Percentiles rank a stretch among this genome's conserved stretches.
Evolutionary conservation across 805 yeast species (phyloP).

Genomic region (Candida hungchunana): DNA sequence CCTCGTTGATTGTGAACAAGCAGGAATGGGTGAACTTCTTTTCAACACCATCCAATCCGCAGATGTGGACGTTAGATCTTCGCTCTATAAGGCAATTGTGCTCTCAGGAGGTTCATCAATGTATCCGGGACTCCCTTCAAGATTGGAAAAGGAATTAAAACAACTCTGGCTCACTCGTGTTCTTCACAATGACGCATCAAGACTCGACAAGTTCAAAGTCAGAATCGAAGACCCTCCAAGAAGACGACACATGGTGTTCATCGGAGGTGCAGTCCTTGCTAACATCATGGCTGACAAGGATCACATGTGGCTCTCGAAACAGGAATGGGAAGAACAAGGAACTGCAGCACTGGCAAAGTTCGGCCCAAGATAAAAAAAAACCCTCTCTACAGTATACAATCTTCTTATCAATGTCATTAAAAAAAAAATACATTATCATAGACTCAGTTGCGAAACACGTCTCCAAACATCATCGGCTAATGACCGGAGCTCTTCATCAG

Average conservation of each 20-base stretch:
- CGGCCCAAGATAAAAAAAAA: slow-evolving; percentile 69
- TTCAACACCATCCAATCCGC: slow-evolving; percentile 93
- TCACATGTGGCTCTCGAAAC: slow-evolving; percentile 95
- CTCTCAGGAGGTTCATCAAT: slow-evolving; percentile 96
- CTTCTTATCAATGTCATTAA: slow-evolving; percentile 1
- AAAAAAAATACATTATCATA: slow-evolving; percentile 5
- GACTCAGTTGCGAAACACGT: slow-evolving; percentile 27
- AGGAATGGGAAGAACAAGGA: slow-evolving; percentile 98
- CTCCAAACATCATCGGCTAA: slow-evolving; percentile 58
- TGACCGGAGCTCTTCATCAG: slow-evolving; percentile 40
- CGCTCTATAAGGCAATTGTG: slow-evolving; percentile 87
- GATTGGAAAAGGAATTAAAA: slow-evolving; percentile 92
- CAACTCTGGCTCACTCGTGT: slow-evolving; percentile 93
- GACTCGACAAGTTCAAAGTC: slow-evolving; percentile 89
- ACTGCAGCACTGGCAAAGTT: slow-evolving; percentile 77
- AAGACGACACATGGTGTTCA: slow-evolving; percentile 97
- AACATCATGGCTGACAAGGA: slow-evolving; percentile 98
- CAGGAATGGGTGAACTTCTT: slow-evolving; percentile 90
- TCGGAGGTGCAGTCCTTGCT: slow-evolving; percentile 98
- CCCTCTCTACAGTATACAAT: no score
- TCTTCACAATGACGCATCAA: slow-evolving; percentile 77
- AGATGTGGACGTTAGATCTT: slow-evolving; percentile 86
- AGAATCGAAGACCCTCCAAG: slow-evolving; percentile 98
- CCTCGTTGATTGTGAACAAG: slow-evolving; percentile 92
- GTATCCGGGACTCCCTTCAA: slow-evolving; percentile 97